phyloP scores from a whole-genome alignment of 768 basidiomycete species.

The Aureoboletus auriporus region DNA sequence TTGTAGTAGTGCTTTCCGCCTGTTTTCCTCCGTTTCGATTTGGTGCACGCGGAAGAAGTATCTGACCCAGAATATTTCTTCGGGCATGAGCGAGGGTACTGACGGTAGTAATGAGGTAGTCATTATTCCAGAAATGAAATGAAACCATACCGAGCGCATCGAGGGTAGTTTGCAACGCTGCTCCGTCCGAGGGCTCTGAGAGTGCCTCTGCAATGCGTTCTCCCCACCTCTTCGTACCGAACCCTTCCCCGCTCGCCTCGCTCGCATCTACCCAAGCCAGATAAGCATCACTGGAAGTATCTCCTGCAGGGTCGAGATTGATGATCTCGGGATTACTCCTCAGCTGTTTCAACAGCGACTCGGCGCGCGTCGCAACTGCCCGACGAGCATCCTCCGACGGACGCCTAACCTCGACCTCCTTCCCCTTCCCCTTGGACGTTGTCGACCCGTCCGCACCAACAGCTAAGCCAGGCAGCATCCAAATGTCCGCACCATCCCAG shows the following conservation, averaged over 20 bases:
- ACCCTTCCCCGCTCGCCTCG: conserved; percentile 53
- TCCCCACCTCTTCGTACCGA: conserved; percentile 47
- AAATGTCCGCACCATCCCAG: conserved; percentile 89
- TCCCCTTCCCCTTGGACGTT: conserved; percentile 34
- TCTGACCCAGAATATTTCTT: conserved; percentile 75
- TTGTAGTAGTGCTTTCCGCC: conserved; percentile 72
- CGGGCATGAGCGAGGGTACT: conserved; percentile 68
- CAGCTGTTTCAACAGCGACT: conserved; percentile 69
- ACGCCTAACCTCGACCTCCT: conserved; percentile 30
- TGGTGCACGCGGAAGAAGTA: conserved; percentile 89
- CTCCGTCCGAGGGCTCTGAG: conserved; percentile 49
- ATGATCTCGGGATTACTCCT: conserved; percentile 73
- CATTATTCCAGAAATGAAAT: conserved; percentile 3
- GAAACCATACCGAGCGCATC: conserved; percentile 54
- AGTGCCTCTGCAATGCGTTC: conserved; percentile 45
- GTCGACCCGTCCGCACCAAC: conserved; percentile 17
- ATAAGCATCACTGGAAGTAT: conserved; percentile 54
- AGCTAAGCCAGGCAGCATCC: conserved; percentile 56
- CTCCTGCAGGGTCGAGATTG: conserved; percentile 68
- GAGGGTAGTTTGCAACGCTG: conserved; percentile 46
- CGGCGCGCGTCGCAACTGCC: conserved; percentile 69
- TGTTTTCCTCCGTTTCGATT: conserved; percentile 73
- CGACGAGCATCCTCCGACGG: conserved; percentile 39
- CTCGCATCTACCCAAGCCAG: conserved; percentile 56
- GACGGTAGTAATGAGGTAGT: conserved; percentile 6